These are phyloP conservation scores for Zygoascus bituminiphila DNA, from an alignment of 805 yeast genomes.

Conservation along the genomic window DNA sequence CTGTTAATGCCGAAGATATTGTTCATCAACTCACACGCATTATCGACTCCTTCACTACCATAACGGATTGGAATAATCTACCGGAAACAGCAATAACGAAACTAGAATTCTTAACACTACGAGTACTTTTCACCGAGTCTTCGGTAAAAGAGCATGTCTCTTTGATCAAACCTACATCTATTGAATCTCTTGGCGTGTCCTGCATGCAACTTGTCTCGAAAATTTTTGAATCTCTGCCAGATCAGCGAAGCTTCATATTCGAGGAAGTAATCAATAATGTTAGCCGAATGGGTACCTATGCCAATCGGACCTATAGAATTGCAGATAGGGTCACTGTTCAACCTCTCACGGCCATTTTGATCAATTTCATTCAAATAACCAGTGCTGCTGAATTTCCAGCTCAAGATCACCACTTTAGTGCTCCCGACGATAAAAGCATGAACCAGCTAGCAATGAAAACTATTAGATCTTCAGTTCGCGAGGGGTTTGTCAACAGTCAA, in stretches of 20 bases:
- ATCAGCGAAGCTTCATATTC: conserved; percentile 53
- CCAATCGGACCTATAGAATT: conserved; percentile 36
- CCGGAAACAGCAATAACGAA: conserved; percentile 46
- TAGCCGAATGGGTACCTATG: conserved; percentile 41
- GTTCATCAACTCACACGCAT: background rate
- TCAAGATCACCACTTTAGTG: background rate
- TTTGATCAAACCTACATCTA: conserved; percentile 17
- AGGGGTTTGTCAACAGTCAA: conserved; percentile 14
- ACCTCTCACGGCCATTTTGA: conserved; percentile 38
- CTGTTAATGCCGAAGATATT: background rate
- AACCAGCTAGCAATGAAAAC: background rate
- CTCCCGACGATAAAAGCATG: background rate
- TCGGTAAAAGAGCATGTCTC: conserved; percentile 22
- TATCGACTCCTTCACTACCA: background rate
- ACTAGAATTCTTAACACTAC: conserved; percentile 45
- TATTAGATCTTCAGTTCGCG: background rate
- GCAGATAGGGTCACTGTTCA: conserved; percentile 43
- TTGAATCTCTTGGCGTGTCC: conserved; percentile 26
- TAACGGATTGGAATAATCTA: background rate
- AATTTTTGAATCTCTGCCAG: conserved; percentile 25
- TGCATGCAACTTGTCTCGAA: conserved; percentile 20
- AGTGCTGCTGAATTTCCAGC: conserved; percentile 21
- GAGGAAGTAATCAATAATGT: conserved; percentile 50
- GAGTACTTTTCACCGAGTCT: conserved; percentile 35
- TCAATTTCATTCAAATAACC: conserved; percentile 37